These are phyloP conservation scores for Pythium dissimile DNA, from an alignment of 352 stramenopile species.

Conservation along the genomic window DNA sequence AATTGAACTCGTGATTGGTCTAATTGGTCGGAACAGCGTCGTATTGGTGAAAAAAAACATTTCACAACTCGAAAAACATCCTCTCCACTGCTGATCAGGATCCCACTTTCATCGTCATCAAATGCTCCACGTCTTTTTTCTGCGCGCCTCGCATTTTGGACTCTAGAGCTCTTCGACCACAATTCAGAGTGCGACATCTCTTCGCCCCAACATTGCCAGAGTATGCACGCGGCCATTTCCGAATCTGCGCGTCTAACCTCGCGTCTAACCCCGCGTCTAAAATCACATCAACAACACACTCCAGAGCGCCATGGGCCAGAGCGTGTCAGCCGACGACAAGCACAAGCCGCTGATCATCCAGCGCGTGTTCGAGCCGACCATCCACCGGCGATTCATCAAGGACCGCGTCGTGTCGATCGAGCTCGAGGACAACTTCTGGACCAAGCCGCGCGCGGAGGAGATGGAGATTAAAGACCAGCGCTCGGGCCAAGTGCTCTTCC, in stretches of 20 bases:
- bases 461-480: conserved; percentile 15
- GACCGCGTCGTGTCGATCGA: conserved; percentile 16
- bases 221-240: neutral
- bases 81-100: neutral
- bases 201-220: neutral
- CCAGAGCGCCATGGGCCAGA: conserved; percentile 9
- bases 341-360: conserved; percentile 19
- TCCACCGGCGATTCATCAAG: conserved; percentile 18
- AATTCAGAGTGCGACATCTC: neutral
- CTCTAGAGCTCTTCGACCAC: too few relatives aligned
- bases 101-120: neutral
- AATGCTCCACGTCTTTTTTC: neutral
- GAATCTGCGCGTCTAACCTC: neutral
- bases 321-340: conserved; percentile 17
- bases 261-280: too few relatives aligned
- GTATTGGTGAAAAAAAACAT: neutral
- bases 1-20: too few relatives aligned
- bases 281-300: too few relatives aligned
- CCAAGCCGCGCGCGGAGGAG: conserved; percentile 9
- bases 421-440: conserved; percentile 22
- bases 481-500: conserved; percentile 16
- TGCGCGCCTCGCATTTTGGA: neutral
- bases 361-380: conserved; percentile 16
- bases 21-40: too few relatives aligned
- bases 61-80: neutral